Percentiles rank a stretch among this genome's conserved stretches.
Evolutionary conservation across 805 yeast genomes (phyloP).

Genomic region (Saccharomycopsis malanga): DNA sequence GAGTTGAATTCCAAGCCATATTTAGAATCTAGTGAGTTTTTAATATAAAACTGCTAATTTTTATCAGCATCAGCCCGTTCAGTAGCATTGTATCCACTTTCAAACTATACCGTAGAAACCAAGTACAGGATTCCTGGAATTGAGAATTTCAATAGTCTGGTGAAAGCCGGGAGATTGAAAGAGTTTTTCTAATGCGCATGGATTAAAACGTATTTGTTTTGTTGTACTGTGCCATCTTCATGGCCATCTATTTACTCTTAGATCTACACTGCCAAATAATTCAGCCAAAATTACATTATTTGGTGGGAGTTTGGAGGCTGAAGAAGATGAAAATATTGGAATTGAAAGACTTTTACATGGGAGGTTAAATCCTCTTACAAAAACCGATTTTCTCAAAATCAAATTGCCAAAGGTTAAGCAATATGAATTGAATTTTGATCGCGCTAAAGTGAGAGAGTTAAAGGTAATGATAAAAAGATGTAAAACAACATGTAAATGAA

Average conservation of each 20-base stretch:
- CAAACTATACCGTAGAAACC: background rate
- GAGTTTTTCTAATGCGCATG: background rate
- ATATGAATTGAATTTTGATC: background rate
- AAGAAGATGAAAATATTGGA: slow-evolving; percentile 3
- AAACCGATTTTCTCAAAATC: background rate
- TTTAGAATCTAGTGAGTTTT: background rate
- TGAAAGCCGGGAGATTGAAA: background rate
- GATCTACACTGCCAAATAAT: background rate
- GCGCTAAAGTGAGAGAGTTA: background rate
- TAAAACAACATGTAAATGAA: background rate
- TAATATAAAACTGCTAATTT: slow-evolving; percentile 1
- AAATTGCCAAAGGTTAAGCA: background rate
- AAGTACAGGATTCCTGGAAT: background rate
- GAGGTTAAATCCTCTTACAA: slow-evolving; percentile 2
- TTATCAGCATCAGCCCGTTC: background rate
- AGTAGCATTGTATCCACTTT: slow-evolving; percentile 1
- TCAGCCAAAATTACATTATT: background rate
- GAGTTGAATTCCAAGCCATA: background rate
- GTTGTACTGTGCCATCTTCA: slow-evolving; percentile 2
- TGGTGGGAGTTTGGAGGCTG: background rate
- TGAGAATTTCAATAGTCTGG: background rate
- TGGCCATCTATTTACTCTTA: background rate
- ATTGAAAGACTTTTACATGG: background rate
- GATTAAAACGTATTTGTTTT: background rate
- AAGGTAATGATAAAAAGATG: background rate